Percentiles rank a stretch among this genome's conserved stretches.
Evolutionary conservation across 1,284 basidiomycete genomes (phyloP).

Genomic region (Pascua guehoae): DNA sequence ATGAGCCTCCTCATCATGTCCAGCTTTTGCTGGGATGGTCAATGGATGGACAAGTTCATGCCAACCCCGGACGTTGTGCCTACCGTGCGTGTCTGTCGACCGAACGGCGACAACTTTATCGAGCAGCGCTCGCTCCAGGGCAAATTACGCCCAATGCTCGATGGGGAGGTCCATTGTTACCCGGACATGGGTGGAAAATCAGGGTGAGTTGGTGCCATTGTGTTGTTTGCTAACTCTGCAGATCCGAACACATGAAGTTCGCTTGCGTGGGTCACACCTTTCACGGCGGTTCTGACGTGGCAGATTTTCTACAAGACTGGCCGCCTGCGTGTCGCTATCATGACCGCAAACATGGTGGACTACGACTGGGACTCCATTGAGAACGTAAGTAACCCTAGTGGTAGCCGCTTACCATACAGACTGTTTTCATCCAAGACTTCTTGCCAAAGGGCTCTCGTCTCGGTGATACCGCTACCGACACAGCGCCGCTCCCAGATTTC

Average conservation of each 20-base stretch:
- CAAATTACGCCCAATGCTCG: conserved; percentile 28
- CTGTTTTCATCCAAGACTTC: conserved; percentile 49
- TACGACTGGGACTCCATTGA: conserved; percentile 48
- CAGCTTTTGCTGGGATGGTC: conserved; percentile 35
- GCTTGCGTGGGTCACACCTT: conserved; percentile 32
- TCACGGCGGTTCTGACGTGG: background rate
- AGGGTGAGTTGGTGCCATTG: conserved; percentile 21
- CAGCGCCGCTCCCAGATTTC: conserved; percentile 26
- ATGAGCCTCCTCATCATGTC: conserved; percentile 39
- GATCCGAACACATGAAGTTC: conserved; percentile 43
- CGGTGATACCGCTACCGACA: background rate
- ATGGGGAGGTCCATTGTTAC: conserved; percentile 35
- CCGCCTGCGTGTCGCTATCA: conserved; percentile 41
- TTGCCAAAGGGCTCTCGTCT: conserved; percentile 15
- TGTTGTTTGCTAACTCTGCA: background rate
- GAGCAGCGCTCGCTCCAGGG: conserved; percentile 20
- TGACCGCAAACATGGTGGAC: conserved; percentile 44
- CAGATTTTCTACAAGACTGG: conserved; percentile 49
- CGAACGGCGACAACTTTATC: background rate
- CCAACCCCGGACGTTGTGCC: conserved; percentile 32
- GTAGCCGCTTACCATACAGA: conserved; percentile 22
- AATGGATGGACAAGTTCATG: conserved; percentile 33
- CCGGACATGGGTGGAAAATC: conserved; percentile 33
- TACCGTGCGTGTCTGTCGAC: conserved; percentile 28
- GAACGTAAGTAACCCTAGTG: conserved; percentile 32